These are phyloP conservation scores for Monascus ruber DNA, from an alignment of 2,329 filamentous ascomycete genomes.

Conservation along the genomic window DNA sequence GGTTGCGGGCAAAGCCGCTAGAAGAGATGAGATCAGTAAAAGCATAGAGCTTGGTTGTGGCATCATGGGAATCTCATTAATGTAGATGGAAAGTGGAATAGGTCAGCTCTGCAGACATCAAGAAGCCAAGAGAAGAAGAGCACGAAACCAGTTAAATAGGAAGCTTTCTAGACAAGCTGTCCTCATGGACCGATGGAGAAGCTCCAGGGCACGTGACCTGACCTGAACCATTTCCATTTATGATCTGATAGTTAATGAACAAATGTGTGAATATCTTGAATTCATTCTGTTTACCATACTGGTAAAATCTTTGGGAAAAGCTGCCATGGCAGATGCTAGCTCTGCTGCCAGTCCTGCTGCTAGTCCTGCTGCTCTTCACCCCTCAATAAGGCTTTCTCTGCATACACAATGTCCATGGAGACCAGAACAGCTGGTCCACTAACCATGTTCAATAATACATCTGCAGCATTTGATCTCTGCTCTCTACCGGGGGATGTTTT, in stretches of 20 bases:
- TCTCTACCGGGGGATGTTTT: constrained; percentile 49
- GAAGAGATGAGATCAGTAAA: constrained; percentile 47
- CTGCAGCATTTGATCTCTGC: constrained; percentile 11
- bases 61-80: constrained; percentile 14
- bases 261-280: too few species aligned
- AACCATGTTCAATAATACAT: background rate
- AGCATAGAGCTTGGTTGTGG: constrained; percentile 29
- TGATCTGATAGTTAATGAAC: too few species aligned
- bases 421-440: background rate
- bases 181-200: too few species aligned
- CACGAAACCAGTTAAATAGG: too few species aligned
- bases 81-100: background rate
- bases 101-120: background rate
- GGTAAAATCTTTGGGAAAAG: too few species aligned
- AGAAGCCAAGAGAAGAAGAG: too few species aligned
- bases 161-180: too few species aligned
- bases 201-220: too few species aligned
- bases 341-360: background rate
- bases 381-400: background rate
- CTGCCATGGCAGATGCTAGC: background rate
- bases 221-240: too few species aligned
- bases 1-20: constrained; percentile 51
- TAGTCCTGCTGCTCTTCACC: too few species aligned
- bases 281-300: too few species aligned
- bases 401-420: background rate